These are phyloP conservation scores for Spathaspora passalidarum DNA, from an alignment of 805 yeast genomes.

Conservation along the genomic window DNA sequence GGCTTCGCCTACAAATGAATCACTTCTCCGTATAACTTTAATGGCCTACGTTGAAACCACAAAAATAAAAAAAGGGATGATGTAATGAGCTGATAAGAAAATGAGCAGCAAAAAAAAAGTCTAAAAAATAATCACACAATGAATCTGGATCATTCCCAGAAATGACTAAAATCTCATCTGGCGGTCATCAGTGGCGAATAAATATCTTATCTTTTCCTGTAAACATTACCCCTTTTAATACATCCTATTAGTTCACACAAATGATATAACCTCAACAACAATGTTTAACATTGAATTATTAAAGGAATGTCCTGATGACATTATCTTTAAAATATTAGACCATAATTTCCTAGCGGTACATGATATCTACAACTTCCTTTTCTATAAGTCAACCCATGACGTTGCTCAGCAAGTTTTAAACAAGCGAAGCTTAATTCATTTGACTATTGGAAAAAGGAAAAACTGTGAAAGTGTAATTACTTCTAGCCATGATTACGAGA, in stretches of 20 bases:
- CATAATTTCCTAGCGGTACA: constrained; percentile 2
- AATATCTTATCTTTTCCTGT: no score
- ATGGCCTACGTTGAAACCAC: no score
- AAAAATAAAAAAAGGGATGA: not conserved
- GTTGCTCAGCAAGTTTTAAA: constrained; percentile 6
- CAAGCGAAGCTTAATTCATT: constrained; percentile 2
- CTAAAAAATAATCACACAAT: not conserved
- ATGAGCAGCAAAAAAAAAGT: not conserved
- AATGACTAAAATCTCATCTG: not conserved
- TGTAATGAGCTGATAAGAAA: not conserved
- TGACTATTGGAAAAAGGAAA: constrained; percentile 3
- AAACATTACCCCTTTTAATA: no score
- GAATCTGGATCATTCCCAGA: not conserved
- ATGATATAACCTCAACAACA: not conserved
- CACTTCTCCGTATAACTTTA: no score
- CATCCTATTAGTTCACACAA: not conserved
- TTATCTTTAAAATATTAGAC: constrained; percentile 5
- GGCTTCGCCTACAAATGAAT: no score
- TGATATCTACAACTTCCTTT: constrained; percentile 5
- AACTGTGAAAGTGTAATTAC: constrained; percentile 6
- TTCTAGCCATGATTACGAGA: constrained; percentile 4
- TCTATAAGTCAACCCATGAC: constrained; percentile 1
- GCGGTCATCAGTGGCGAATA: not conserved
- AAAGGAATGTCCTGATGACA: constrained; percentile 8
- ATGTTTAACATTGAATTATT: constrained; percentile 2